Evolutionary conservation across 2,329 filamentous ascomycete species (phyloP).

Genomic region (Claviceps fusiformis): DNA sequence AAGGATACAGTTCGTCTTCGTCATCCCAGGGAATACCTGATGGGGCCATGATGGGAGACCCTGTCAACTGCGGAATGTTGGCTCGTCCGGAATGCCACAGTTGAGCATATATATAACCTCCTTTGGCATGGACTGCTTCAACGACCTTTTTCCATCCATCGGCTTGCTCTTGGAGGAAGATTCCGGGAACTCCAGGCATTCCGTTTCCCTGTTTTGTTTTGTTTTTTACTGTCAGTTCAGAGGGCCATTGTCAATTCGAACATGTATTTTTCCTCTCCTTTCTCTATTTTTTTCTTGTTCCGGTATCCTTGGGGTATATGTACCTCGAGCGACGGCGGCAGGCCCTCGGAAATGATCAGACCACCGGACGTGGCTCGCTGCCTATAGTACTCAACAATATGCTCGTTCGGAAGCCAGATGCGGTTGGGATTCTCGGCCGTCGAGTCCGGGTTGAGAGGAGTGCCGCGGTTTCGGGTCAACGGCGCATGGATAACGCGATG

Average conservation of each 20-base stretch:
- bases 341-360: slow-evolving; percentile 29
- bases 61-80: slow-evolving; percentile 23
- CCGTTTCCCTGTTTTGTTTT: slow-evolving; percentile 18
- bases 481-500: slow-evolving; percentile 39
- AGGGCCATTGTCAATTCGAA: not conserved
- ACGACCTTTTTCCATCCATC: slow-evolving; percentile 45
- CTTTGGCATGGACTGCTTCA: slow-evolving; percentile 47
- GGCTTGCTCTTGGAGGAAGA: slow-evolving; percentile 40
- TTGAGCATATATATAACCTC: slow-evolving; percentile 47
- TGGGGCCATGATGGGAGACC: slow-evolving; percentile 21
- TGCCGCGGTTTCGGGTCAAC: slow-evolving; percentile 38
- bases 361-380: slow-evolving; percentile 29
- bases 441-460: slow-evolving; percentile 26
- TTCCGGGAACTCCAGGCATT: slow-evolving; percentile 38
- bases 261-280: too few species aligned
- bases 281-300: too few species aligned
- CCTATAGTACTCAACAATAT: slow-evolving; percentile 27
- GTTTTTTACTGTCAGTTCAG: not conserved
- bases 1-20: slow-evolving; percentile 25
- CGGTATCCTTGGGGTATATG: too few species aligned
- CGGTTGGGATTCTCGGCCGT: slow-evolving; percentile 33
- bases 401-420: slow-evolving; percentile 31
- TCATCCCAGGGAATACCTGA: slow-evolving; percentile 32
- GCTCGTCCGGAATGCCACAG: slow-evolving; percentile 34
- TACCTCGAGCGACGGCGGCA: slow-evolving; percentile 31